Percentiles rank a stretch among this genome's conserved stretches.
Conservation (phyloP, 805 yeast genomes). For the Yamadazyma laniorum region DNA sequence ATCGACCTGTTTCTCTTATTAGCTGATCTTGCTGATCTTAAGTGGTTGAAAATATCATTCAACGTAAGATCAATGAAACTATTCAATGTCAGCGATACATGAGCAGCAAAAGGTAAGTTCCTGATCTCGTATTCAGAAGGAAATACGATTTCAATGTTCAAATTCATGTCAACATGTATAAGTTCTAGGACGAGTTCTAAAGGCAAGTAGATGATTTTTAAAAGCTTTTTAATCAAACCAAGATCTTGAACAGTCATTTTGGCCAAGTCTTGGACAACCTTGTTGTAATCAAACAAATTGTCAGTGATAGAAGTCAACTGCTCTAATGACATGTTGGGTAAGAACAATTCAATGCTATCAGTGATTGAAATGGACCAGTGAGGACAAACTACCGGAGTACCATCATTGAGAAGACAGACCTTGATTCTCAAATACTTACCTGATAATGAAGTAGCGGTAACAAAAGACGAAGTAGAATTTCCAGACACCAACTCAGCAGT, state of each 20-base stretch:
- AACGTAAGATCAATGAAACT: slow-evolving; percentile 73
- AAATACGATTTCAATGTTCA: slow-evolving; percentile 72
- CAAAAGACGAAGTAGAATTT: slow-evolving; percentile 48
- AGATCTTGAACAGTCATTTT: slow-evolving; percentile 37
- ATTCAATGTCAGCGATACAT: slow-evolving; percentile 56
- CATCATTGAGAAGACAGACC: slow-evolving; percentile 74
- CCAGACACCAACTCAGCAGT: slow-evolving; percentile 20
- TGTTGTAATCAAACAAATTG: slow-evolving; percentile 39
- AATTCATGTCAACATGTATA: slow-evolving; percentile 58
- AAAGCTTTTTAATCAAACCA: slow-evolving; percentile 39
- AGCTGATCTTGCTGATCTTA: slow-evolving; percentile 42
- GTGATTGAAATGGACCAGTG: slow-evolving; percentile 52
- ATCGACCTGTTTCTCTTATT: slow-evolving; percentile 53
- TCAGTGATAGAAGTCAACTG: slow-evolving; percentile 43
- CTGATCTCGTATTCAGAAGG: slow-evolving; percentile 57
- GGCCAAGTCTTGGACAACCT: slow-evolving; percentile 37
- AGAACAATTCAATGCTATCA: slow-evolving; percentile 53
- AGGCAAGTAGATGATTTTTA: slow-evolving; percentile 53
- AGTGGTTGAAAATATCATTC: slow-evolving; percentile 72
- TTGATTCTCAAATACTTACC: slow-evolving; percentile 74
- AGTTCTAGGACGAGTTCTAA: slow-evolving; percentile 56
- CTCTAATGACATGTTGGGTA: slow-evolving; percentile 55
- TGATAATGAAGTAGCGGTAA: slow-evolving; percentile 84
- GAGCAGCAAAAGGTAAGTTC: slow-evolving; percentile 38
- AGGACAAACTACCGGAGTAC: slow-evolving; percentile 83